Conservation (phyloP, 148 eudicot genomes). For the Suaeda aralocaspica region DNA sequence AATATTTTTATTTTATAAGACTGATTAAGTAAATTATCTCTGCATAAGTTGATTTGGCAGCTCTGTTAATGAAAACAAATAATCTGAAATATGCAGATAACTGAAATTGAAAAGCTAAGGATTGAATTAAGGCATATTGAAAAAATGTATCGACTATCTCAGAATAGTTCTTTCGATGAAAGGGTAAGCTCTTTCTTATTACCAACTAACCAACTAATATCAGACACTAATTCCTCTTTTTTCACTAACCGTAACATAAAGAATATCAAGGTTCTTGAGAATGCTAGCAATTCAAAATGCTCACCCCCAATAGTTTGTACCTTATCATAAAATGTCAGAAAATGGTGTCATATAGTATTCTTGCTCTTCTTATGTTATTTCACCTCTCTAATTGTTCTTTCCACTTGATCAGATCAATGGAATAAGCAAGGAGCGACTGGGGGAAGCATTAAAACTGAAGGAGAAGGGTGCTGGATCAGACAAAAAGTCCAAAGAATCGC, state of each 20-base stretch:
- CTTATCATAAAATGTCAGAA: too few relatives aligned
- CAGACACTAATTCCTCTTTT: not conserved
- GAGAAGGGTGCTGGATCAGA: slow-evolving; percentile 31
- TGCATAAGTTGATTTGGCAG: not conserved
- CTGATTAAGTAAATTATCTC: not conserved
- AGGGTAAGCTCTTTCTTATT: slow-evolving; percentile 40
- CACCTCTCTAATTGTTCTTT: slow-evolving; percentile 21
- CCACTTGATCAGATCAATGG: slow-evolving; percentile 45
- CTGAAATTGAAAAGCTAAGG: slow-evolving; percentile 75
- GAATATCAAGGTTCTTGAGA: not conserved
- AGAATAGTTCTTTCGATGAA: slow-evolving; percentile 63
- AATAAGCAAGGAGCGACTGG: slow-evolving; percentile 51
- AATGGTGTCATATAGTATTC: too few relatives aligned
- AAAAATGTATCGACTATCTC: slow-evolving; percentile 76
- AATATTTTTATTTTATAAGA: not conserved
- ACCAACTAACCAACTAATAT: not conserved
- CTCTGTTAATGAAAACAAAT: slow-evolving; percentile 24
- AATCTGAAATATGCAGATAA: slow-evolving; percentile 20
- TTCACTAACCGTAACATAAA: not conserved
- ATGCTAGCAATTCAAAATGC: too few relatives aligned
- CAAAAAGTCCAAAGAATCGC: slow-evolving; percentile 45
- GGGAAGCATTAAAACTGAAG: slow-evolving; percentile 52
- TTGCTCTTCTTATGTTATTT: slow-evolving; percentile 15
- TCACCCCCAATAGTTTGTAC: too few relatives aligned
- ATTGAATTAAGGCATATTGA: slow-evolving; percentile 63